Evolutionary conservation across 257 asterid species (phyloP).

Genomic region (Petrea volubilis): DNA sequence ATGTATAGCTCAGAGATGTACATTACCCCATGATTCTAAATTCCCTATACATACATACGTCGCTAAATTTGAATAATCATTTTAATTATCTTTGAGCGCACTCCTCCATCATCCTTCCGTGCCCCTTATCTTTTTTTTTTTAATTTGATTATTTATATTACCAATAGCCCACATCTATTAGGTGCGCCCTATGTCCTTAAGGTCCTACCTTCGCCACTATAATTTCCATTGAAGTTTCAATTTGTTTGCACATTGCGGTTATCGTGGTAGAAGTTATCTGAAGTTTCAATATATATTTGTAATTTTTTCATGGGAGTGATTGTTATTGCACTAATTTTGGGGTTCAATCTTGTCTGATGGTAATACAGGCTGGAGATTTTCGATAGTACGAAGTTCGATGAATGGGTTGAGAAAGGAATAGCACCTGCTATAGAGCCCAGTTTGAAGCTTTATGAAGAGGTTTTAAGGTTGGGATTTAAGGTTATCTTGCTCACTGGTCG

Average conservation of each 20-base stretch:
- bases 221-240: neutral
- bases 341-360: constrained; percentile 3
- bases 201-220: too few relatives aligned
- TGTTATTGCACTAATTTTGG: neutral
- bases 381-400: constrained; percentile 48
- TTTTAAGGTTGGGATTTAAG: constrained; percentile 53
- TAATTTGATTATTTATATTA: too few relatives aligned
- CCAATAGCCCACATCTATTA: too few relatives aligned
- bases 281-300: neutral
- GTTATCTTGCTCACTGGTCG: constrained; percentile 67
- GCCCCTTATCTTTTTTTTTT: too few relatives aligned
- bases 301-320: neutral
- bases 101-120: too few relatives aligned
- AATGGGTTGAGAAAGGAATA: constrained; percentile 68
- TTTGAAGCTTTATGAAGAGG: constrained; percentile 56
- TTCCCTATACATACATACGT: too few relatives aligned
- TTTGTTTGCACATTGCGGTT: neutral
- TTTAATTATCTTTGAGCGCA: too few relatives aligned
- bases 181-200: too few relatives aligned
- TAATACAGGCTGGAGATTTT: constrained; percentile 58
- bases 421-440: constrained; percentile 57
- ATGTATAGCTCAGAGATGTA: too few relatives aligned
- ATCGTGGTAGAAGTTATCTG: too few relatives aligned
- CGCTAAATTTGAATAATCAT: too few relatives aligned
- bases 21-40: too few relatives aligned